Percentiles rank a stretch among this genome's conserved stretches.
These are phyloP conservation scores for Spatholobus suberectus DNA, from an alignment of 306 rosid genomes.

Conservation along the genomic window DNA sequence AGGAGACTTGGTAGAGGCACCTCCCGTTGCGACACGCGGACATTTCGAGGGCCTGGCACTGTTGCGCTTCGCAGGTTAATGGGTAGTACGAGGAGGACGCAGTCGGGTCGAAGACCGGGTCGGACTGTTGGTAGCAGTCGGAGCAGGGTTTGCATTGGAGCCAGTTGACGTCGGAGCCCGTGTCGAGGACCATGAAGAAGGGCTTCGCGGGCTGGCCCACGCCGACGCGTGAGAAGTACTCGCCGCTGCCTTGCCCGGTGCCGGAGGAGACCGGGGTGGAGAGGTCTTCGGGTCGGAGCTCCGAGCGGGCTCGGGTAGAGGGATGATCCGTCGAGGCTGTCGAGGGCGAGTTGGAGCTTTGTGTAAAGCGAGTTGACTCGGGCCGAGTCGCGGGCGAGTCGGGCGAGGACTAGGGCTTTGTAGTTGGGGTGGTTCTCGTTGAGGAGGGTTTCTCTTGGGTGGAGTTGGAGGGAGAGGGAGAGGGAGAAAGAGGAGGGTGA, in stretches of 20 bases:
- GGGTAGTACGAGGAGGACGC: conserved; percentile 58
- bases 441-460: conserved; percentile 58
- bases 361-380: conserved; percentile 67
- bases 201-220: conserved; percentile 72
- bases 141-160: conserved; percentile 88
- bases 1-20: conserved; percentile 83
- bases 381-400: conserved; percentile 77
- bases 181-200: conserved; percentile 85
- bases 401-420: conserved; percentile 48
- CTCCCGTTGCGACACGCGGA: conserved; percentile 54
- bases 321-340: conserved; percentile 50
- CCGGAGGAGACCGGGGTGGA: conserved; percentile 80
- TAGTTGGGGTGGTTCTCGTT: conserved; percentile 56
- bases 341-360: conserved; percentile 54
- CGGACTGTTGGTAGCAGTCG: conserved; percentile 88
- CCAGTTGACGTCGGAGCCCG: conserved; percentile 92
- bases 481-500: conserved; percentile 9
- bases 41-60: conserved; percentile 56
- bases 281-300: conserved; percentile 62
- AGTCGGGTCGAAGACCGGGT: conserved; percentile 75
- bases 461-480: conserved; percentile 49
- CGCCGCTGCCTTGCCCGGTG: conserved; percentile 76
- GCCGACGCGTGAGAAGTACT: conserved; percentile 79
- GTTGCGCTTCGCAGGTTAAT: conserved; percentile 59
- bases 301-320: conserved; percentile 55